phyloP scores from a whole-genome alignment of 805 yeast genomes.

The Danielia reshetovae region DNA sequence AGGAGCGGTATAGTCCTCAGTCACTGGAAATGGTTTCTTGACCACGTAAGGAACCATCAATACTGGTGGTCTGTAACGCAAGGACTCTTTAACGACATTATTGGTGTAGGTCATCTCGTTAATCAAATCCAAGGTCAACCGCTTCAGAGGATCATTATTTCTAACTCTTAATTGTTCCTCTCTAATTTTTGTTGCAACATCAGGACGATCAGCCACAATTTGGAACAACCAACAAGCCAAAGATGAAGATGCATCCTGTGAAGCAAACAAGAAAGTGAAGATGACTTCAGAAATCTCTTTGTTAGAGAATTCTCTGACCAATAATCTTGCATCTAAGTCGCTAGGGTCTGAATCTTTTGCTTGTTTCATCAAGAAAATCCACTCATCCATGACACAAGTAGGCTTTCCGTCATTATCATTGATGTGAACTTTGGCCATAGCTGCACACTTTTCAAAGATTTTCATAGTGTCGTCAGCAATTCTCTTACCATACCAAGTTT shows the following conservation, averaged over 20 bases:
- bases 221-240: slow-evolving; percentile 98
- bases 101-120: slow-evolving; percentile 84
- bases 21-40: slow-evolving; percentile 80
- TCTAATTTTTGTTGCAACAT: slow-evolving; percentile 78
- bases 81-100: slow-evolving; percentile 86
- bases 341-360: slow-evolving; percentile 52
- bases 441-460: slow-evolving; percentile 85
- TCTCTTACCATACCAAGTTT: slow-evolving; percentile 95
- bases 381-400: slow-evolving; percentile 89
- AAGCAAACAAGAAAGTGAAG: slow-evolving; percentile 94
- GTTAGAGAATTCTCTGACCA: slow-evolving; percentile 79
- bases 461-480: slow-evolving; percentile 94
- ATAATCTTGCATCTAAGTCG: slow-evolving; percentile 51
- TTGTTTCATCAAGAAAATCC: slow-evolving; percentile 83
- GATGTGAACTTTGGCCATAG: slow-evolving; percentile 76
- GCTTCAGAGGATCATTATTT: slow-evolving; percentile 63
- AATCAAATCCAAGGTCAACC: slow-evolving; percentile 66
- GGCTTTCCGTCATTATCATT: slow-evolving; percentile 69
- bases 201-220: slow-evolving; percentile 93
- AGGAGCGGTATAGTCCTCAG: slow-evolving; percentile 84
- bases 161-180: slow-evolving; percentile 88
- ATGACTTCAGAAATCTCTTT: slow-evolving; percentile 94
- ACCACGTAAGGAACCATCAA: slow-evolving; percentile 96
- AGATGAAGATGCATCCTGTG: slow-evolving; percentile 97
- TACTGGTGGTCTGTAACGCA: slow-evolving; percentile 96